Conservation (phyloP, 2,329 filamentous ascomycete species). For the Xylariaceae sp. region DNA sequence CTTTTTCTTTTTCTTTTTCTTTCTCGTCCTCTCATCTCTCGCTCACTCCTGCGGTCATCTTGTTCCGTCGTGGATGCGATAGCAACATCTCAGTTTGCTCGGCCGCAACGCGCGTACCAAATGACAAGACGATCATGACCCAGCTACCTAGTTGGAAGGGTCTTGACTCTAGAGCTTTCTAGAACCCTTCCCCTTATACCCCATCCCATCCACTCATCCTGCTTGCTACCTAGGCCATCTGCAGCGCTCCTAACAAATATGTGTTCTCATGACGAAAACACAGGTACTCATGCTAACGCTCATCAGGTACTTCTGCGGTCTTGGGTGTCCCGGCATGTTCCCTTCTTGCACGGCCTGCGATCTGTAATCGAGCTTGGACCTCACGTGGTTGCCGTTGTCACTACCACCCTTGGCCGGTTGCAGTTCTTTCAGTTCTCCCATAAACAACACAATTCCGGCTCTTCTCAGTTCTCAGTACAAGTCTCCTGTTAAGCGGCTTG, state of each 20-base stretch:
- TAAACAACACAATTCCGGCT: neutral
- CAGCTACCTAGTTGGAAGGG: neutral
- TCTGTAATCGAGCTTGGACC: neutral
- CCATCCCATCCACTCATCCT: neutral
- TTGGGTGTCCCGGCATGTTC: slow-evolving; percentile 8
- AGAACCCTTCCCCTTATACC: neutral
- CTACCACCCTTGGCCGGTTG: neutral
- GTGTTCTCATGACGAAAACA: neutral
- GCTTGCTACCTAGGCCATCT: neutral
- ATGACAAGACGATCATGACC: neutral
- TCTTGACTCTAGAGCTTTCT: neutral
- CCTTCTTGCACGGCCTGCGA: neutral
- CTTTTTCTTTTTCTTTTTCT: neutral
- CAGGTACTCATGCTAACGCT: slow-evolving; percentile 5
- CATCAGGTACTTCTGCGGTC: slow-evolving; percentile 11
- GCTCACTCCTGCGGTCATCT: neutral
- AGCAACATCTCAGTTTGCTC: neutral
- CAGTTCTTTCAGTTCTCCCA: neutral
- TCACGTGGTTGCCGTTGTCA: neutral
- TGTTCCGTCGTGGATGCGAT: neutral
- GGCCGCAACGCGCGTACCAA: neutral
- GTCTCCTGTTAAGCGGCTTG: neutral
- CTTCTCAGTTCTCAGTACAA: neutral
- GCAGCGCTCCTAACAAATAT: neutral
- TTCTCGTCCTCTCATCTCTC: neutral